These are phyloP conservation scores for Salvia splendens DNA, from an alignment of 257 asterid genomes.

Conservation along the genomic window DNA sequence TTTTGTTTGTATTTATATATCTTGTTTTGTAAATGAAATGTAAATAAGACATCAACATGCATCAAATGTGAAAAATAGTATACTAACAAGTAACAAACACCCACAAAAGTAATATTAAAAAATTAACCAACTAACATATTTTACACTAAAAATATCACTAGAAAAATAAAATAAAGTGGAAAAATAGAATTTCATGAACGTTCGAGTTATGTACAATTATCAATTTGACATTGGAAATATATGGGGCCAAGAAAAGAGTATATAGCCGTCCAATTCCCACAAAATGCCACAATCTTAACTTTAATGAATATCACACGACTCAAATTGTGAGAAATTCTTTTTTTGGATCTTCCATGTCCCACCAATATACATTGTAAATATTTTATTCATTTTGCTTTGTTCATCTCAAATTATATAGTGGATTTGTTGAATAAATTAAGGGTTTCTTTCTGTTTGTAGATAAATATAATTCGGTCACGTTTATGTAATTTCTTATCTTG, in stretches of 20 bases:
- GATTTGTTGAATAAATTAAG: not conserved
- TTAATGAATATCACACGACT: slow-evolving; percentile 10
- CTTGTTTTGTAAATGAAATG: too few relatives aligned
- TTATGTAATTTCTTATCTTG: not conserved
- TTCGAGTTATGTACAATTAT: not conserved
- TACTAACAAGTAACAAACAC: too few relatives aligned
- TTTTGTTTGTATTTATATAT: too few relatives aligned
- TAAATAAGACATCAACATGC: not conserved
- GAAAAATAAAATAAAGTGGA: not conserved
- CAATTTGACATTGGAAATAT: not conserved
- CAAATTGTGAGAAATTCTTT: not conserved
- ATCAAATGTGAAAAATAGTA: not conserved
- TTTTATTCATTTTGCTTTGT: not conserved
- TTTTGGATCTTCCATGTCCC: slow-evolving; percentile 19
- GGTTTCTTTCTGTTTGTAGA: not conserved
- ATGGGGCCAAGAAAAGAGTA: slow-evolving; percentile 7
- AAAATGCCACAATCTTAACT: not conserved
- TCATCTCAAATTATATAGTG: slow-evolving; percentile 11
- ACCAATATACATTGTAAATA: not conserved
- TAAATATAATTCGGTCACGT: not conserved
- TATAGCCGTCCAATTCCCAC: slow-evolving; percentile 8
- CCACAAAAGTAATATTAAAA: too few relatives aligned
- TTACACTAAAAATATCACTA: not conserved
- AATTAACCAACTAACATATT: not conserved
- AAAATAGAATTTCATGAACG: not conserved